Evolutionary conservation across 1,139 yeast genomes (phyloP).

Genomic region (Yamadazyma songkhlaensis): DNA sequence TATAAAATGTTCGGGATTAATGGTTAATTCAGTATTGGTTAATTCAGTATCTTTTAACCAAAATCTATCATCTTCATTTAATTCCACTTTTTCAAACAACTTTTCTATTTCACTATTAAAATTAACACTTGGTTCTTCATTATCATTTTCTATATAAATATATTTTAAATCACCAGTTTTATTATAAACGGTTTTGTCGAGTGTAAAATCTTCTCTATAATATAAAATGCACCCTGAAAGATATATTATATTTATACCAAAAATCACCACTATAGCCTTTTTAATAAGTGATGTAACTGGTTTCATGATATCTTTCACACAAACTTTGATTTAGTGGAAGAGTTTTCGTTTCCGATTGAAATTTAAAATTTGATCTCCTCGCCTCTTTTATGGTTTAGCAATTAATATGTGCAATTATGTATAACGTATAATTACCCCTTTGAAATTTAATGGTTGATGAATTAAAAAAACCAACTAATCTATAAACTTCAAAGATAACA

Average conservation of each 20-base stretch:
- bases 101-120: constrained; percentile 13
- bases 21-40: constrained; percentile 15
- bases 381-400: no score
- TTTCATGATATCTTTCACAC: background rate
- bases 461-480: no score
- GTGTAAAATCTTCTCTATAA: constrained; percentile 10
- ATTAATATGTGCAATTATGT: no score
- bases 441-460: no score
- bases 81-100: constrained; percentile 17
- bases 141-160: constrained; percentile 10
- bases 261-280: constrained; percentile 3
- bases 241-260: constrained; percentile 10
- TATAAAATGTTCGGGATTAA: constrained; percentile 18
- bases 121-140: constrained; percentile 10
- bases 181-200: constrained; percentile 6
- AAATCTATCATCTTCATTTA: constrained; percentile 15
- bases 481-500: no score
- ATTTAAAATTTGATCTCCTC: no score
- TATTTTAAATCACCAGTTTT: constrained; percentile 1
- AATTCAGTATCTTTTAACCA: constrained; percentile 25
- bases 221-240: constrained; percentile 10
- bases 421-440: no score
- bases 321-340: no score
- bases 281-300: constrained; percentile 2
- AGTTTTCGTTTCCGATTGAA: no score